Base-by-base conservation (phyloP, 345 rosid genomes). In the Melaleuca alternifolia region DNA sequence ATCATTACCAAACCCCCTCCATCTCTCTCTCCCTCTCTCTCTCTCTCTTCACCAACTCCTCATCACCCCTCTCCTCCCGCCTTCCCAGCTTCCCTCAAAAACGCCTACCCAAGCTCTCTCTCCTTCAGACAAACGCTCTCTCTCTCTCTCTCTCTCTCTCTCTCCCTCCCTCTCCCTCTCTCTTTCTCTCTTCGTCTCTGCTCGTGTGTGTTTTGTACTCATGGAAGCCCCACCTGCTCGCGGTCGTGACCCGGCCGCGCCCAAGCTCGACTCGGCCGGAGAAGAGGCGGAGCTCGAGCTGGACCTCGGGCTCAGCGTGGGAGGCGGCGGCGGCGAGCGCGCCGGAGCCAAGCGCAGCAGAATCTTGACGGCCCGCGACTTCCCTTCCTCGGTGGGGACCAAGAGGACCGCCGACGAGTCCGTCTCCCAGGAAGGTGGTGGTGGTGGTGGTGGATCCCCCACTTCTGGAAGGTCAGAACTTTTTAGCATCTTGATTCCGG, bases 221-320 rank as follows among this genome's bases (percentile, higher is more conserved):
- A 86, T 89, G 82, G 28, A 87, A 77, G 52, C 79, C 20, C 86
- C 61, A 46, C 85, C 76, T 54, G 53, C 82, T 86, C 87, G 87
- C 79, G 53, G 26, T 86, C 84, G 86, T 84, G 86, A 84, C 61
- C n/a, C 61, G 84, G 75, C 54, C 20, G 11, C 65, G 76, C 33
- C 57, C 71, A 62, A 61, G 54, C 52, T 76, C 21, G 20, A 41
- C 87, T 86, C 84, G 77, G 46, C 54, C 2, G 48, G 81, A 71
- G 81, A 71, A 23, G 94, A 93, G 86, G 88, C 79, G 65, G 86
- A 85, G 44, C 86, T 85, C 23, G 86, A 85, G 50, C 86, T 85
- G 48, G 86, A 81, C 41, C 87, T 96, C 83, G 94, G 96, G 10
- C 92, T 96, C 85, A 93, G 98, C 88, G 93, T 96, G 10, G 95